Base-by-base conservation (phyloP, 441 rosid genomes). In the Aleurites moluccanus region DNA sequence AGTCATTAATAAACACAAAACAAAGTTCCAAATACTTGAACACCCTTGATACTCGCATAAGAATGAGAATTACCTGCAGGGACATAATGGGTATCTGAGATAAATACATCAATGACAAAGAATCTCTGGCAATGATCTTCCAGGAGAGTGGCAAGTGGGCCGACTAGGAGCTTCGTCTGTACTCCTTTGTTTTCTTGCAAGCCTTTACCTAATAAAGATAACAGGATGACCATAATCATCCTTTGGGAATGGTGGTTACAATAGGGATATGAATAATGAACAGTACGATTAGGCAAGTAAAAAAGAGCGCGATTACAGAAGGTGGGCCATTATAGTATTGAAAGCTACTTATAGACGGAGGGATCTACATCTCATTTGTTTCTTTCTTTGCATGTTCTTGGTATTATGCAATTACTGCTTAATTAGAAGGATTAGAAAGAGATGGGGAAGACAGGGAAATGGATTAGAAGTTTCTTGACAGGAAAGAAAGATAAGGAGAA, bases 401-500 rank as follows among this genome's bases (percentile, higher is more conserved):
- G 16, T 64, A 64, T 25, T 65, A 82, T 75, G 66, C 76, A 73
- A 64, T 74, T 42, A 14, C 25, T 38, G 53, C 56, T 50, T 13
- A 11, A 28, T 33, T 78, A 62, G 73, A 56, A 69, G 66, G 69
- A 40, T 57, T 78, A 73, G 80, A 74, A 69, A 69, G 70, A 70
- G 78, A 90, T 92, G 98, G 94, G 96, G 77, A 95, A 90, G 81
- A 82, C 96, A 62, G 87, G 98, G 20, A 92, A 90, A 78, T 95
- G 99, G 99, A 81, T 95, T 42, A 87, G 75, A 71, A 78, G 71
- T 79, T 86, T 95, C 84, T 85, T 91, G 83, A 83, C 82, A 18
- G 91, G 96, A 49, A 92, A 88, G 85, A 92, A 94, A 84, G 87
- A 86, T 14, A 87, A 72, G 85, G 73, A 83, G 75, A 86, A 74